Evolutionary conservation across 2,329 filamentous ascomycete genomes (phyloP).

Genomic region (Alternaria viburni): DNA sequence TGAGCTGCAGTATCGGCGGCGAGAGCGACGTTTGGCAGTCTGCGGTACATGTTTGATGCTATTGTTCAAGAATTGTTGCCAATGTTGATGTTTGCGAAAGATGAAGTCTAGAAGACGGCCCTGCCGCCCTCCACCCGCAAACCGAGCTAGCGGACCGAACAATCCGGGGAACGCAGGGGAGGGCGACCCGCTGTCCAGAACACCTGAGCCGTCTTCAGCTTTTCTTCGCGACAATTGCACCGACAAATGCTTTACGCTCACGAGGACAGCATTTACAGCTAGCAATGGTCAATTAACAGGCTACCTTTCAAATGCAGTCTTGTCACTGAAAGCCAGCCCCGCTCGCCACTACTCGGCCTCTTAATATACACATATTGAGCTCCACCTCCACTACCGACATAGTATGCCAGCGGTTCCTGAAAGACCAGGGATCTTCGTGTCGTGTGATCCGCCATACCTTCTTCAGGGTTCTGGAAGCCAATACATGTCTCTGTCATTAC

Average conservation of each 20-base stretch:
- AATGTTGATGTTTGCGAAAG: neutral
- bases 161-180: conserved; percentile 8
- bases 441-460: conserved; percentile 2
- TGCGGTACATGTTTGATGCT: neutral
- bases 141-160: conserved; percentile 14
- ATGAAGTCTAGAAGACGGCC: neutral
- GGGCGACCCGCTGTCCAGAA: neutral
- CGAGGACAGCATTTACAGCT: neutral
- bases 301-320: neutral
- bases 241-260: neutral
- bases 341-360: neutral
- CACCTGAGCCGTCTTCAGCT: neutral
- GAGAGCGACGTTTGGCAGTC: neutral
- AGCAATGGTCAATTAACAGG: neutral
- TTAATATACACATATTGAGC: conserved; percentile 8
- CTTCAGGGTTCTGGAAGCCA: neutral
- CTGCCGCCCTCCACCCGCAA: neutral
- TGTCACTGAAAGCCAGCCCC: neutral
- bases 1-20: neutral
- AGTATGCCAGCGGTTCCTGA: neutral
- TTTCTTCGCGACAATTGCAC: neutral
- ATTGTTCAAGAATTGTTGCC: neutral
- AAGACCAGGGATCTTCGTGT: neutral
- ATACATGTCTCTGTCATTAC: neutral
- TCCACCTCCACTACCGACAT: conserved; percentile 1